Evolutionary conservation across 768 basidiomycete genomes (phyloP).

Genomic region (Lactarius hatsudake): DNA sequence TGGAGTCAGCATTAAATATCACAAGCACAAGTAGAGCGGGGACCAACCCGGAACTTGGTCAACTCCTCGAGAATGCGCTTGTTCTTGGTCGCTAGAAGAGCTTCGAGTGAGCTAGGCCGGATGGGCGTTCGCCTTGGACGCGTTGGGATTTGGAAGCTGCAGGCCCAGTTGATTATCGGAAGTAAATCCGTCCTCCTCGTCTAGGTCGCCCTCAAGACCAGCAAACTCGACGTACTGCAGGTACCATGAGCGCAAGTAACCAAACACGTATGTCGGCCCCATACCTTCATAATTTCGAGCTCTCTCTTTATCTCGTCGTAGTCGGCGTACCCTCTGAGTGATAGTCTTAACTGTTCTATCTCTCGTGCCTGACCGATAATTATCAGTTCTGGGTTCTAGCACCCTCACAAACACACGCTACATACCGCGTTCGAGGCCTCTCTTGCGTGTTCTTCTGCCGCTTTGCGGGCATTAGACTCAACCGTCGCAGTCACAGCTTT

Average conservation of each 20-base stretch:
- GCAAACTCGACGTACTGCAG: constrained; percentile 92
- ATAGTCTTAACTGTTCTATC: constrained; percentile 62
- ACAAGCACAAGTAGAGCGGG: background rate
- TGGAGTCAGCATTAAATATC: background rate
- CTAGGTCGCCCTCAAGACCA: constrained; percentile 75
- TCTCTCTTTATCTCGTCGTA: constrained; percentile 99
- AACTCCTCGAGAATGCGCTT: constrained; percentile 89
- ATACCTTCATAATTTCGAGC: constrained; percentile 96
- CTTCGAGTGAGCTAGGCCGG: constrained; percentile 84
- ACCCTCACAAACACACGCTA: background rate
- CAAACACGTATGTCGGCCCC: constrained; percentile 15
- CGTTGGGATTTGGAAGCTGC: constrained; percentile 85
- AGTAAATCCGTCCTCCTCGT: constrained; percentile 46
- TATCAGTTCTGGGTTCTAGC: constrained; percentile 11
- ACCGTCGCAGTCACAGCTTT: constrained; percentile 46
- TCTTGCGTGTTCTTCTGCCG: constrained; percentile 55
- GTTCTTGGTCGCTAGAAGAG: constrained; percentile 90
- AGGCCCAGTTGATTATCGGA: constrained; percentile 46
- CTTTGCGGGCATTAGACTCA: constrained; percentile 49
- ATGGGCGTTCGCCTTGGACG: constrained; percentile 73
- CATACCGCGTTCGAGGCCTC: constrained; percentile 60
- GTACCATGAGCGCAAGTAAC: background rate
- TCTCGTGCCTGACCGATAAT: constrained; percentile 49
- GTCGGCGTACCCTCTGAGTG: constrained; percentile 72
- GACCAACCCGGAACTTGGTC: constrained; percentile 78